These are phyloP conservation scores for Pulveroboletus ravenelii DNA, from an alignment of 768 basidiomycete species.

Conservation along the genomic window DNA sequence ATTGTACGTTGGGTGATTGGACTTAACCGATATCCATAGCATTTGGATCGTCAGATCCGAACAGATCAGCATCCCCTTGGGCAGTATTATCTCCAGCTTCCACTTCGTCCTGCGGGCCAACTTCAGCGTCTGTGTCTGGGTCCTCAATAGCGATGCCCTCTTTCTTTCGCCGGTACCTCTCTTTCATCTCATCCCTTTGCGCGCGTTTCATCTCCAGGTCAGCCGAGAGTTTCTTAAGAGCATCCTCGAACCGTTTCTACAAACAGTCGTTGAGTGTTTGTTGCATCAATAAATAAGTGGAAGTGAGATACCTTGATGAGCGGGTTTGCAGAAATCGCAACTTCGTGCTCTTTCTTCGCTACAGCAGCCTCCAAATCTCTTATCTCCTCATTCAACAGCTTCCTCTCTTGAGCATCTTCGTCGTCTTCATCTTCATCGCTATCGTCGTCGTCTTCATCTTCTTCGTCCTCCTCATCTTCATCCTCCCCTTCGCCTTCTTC, in stretches of 20 bases:
- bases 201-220: conserved; percentile 82
- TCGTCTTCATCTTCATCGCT: conserved; percentile 77
- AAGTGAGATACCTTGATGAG: conserved; percentile 63
- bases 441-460: conserved; percentile 48
- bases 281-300: background rate
- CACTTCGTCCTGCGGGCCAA: conserved; percentile 35
- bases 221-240: conserved; percentile 77
- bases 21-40: conserved; percentile 31
- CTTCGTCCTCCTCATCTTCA: conserved; percentile 69
- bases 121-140: conserved; percentile 39
- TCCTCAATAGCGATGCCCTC: conserved; percentile 51
- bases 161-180: conserved; percentile 65
- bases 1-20: background rate
- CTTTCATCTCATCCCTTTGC: conserved; percentile 76
- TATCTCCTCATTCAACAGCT: conserved; percentile 84
- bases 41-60: conserved; percentile 45
- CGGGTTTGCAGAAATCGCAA: conserved; percentile 79
- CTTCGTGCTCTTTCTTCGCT: conserved; percentile 77
- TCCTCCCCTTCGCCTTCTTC: conserved; percentile 59
- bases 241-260: conserved; percentile 91
- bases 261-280: background rate
- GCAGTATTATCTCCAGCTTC: conserved; percentile 22
- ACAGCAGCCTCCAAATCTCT: conserved; percentile 85
- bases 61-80: conserved; percentile 32
- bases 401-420: conserved; percentile 71